Evolutionary conservation across 495 filamentous ascomycete species (phyloP).

Genomic region (Talaromyces adpressus): DNA sequence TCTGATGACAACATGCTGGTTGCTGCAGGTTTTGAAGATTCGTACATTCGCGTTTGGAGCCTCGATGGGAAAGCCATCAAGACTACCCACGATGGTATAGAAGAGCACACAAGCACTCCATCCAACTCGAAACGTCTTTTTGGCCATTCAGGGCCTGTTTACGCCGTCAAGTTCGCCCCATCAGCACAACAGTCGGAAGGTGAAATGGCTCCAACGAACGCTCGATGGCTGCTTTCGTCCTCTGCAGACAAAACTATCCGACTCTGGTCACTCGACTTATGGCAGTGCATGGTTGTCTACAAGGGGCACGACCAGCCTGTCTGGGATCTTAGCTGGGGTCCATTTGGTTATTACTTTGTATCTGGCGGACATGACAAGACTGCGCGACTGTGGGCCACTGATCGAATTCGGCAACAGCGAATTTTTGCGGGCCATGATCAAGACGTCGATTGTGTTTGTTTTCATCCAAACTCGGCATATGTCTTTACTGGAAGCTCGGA

Average conservation of each 20-base stretch:
- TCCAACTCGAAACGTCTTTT: conserved; percentile 75
- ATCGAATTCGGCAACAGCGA: conserved; percentile 81
- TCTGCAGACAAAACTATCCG: conserved; percentile 83
- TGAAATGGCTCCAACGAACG: conserved; percentile 47
- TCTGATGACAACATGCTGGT: conserved; percentile 80
- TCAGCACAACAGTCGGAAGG: conserved; percentile 49
- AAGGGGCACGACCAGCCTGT: conserved; percentile 84
- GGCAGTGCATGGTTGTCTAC: conserved; percentile 86
- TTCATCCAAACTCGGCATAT: conserved; percentile 89
- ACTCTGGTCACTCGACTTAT: conserved; percentile 87
- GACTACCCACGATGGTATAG: conserved; percentile 35
- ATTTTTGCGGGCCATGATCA: conserved; percentile 89
- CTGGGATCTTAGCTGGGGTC: conserved; percentile 84
- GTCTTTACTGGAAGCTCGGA: conserved; percentile 86
- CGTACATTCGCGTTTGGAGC: conserved; percentile 90
- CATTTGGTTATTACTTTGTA: conserved; percentile 93
- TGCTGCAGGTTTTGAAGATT: conserved; percentile 82
- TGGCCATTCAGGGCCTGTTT: conserved; percentile 85
- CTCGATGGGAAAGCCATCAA: conserved; percentile 66
- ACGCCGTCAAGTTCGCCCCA: conserved; percentile 84
- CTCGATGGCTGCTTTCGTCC: conserved; percentile 73
- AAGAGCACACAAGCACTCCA: conserved; percentile 29
- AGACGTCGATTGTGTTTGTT: conserved; percentile 74
- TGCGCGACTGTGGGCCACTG: conserved; percentile 81
- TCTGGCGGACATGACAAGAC: conserved; percentile 81